Base-by-base conservation (phyloP, 306 rosid genomes). In the Benincasa hispida region DNA sequence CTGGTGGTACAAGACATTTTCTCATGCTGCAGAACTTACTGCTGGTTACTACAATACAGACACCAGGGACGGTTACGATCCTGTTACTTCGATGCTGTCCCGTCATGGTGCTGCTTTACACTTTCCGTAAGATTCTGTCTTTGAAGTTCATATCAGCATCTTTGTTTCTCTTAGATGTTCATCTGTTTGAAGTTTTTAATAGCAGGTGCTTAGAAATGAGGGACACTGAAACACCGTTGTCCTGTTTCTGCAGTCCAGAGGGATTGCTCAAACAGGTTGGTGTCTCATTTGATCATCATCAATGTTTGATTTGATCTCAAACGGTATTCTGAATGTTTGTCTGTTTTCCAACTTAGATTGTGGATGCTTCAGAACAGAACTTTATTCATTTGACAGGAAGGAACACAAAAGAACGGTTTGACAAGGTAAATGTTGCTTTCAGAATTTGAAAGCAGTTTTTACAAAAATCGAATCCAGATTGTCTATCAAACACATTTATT, bases 1-100 rank as follows among this genome's bases (percentile, higher is more conserved):
- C 80, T 83, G 86, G 84, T 73, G 83, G 79, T 83, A 80, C 59
- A 77, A 77, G 53, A 56, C 84, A 24, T 41, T 66, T 10, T 62
- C 86, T 45, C 86, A 83, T 55, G 79, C 82, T 8, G 84, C 82
- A 67, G 82, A 83, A 77, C 86, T 83, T 35, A 83, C 86, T 47
- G 83, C 86, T 11, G 84, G 86, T 63, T 83, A 83, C 79, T 77
- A 77, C 77, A 83, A 83, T 58, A 80, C 79, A 45, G 79, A 79
- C n/a, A 13, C 18, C 24, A 74, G 75, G 79, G 80, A 83, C 45
- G 84, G 86, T 72, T 83, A 83, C 57, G 84, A 83, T 66, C 75
- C 63, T 32, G 76, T 83, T 32, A 83, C 84, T 35, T 75, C 79
- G 28, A 68, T 80, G 78, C 35, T 77, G 77, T 83, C 84, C 75